Percentiles rank a stretch among this genome's conserved stretches.
These are phyloP conservation scores for Salix caprea DNA, from an alignment of 345 rosid genomes.

Conservation along the genomic window DNA sequence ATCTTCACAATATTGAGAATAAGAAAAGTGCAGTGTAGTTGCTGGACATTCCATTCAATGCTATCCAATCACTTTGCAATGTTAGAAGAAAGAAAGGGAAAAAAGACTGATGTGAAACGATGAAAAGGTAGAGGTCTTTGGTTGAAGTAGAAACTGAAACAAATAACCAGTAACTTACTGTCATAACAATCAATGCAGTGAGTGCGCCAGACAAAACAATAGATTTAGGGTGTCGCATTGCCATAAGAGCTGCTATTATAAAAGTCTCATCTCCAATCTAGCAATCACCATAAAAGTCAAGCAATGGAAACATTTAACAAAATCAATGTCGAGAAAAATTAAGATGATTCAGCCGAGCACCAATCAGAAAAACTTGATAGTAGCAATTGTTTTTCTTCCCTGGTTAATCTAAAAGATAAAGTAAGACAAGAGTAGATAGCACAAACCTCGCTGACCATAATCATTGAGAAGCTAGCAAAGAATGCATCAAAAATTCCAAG, in stretches of 20 bases:
- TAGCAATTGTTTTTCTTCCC: background rate
- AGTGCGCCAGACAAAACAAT: slow-evolving; percentile 92
- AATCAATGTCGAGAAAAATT: background rate
- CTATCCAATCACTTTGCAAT: slow-evolving; percentile 7
- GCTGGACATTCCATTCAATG: slow-evolving; percentile 1
- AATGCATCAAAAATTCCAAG: slow-evolving; percentile 92
- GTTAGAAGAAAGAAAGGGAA: background rate
- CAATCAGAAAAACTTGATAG: background rate
- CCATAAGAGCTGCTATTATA: slow-evolving; percentile 99
- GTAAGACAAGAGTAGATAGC: background rate
- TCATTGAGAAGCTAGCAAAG: slow-evolving; percentile 89
- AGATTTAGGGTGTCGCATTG: slow-evolving; percentile 98
- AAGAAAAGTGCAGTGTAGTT: slow-evolving; percentile 4
- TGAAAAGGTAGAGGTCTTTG: background rate
- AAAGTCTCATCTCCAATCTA: slow-evolving; percentile 99
- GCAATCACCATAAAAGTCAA: slow-evolving; percentile 5
- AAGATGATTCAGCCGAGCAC: background rate
- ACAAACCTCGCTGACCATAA: slow-evolving; percentile 90
- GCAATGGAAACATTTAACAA: background rate
- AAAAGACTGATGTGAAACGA: background rate
- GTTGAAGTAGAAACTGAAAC: background rate
- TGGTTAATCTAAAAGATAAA: background rate
- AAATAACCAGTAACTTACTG: slow-evolving; percentile 46
- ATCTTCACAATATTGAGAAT: slow-evolving; percentile 10
- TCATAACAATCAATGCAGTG: slow-evolving; percentile 87